Evolutionary conservation across 192 early-diverging fungal genomes (phyloP), one percentile per base, ranked within the genome.

Genomic region (Coemansia sp.): DNA sequence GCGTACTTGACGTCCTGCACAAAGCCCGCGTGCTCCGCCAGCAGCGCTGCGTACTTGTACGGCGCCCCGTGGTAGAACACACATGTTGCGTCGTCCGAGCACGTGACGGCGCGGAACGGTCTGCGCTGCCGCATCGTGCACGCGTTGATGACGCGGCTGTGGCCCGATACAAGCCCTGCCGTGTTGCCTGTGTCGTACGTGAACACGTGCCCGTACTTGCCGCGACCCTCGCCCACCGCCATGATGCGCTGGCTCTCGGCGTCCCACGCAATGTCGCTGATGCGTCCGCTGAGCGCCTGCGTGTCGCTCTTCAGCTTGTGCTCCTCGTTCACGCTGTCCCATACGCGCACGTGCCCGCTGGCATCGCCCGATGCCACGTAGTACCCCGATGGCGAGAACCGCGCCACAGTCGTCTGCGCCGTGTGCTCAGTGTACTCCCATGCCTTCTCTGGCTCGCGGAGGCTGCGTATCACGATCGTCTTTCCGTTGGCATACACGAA

Each of bases 281-380:
- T 83, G 56, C 82, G 84, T 10, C 90, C 94, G n/a, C 75, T 62
- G 65, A 91, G 83, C 20, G 90, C 84, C 42, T 80, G 85, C 28
- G 86, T 86, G 70, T 97, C 93, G 59, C 86, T 86, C 71, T 96
- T 97, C 57, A 96, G 68, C 30, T 91, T 87, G 38, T 95, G 91
- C 55, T 89, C 87, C 27, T 83, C 86, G 61, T 87, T 84, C 4
- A 89, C 76, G 17, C 91, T 85, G 65, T 96, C 97, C 97, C 97
- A 98, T 44, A 98, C 88, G 33, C 94, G 86, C 44, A 98, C 87
- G 70, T 93, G 95, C 37, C 97, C 97, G 6, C 25, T 15, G n/a
- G 47, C 82, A 90, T 93, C 95, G 66, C 92, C 97, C 37, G 95
- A 97, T 1, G 95, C 95, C 55, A 97, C 90, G 80, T 97, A 98